A percentile compares a stretch with the other conserved stretches of the same genome.
phyloP scores from a whole-genome alignment of 768 basidiomycete species.

The Suillus bovinus region DNA sequence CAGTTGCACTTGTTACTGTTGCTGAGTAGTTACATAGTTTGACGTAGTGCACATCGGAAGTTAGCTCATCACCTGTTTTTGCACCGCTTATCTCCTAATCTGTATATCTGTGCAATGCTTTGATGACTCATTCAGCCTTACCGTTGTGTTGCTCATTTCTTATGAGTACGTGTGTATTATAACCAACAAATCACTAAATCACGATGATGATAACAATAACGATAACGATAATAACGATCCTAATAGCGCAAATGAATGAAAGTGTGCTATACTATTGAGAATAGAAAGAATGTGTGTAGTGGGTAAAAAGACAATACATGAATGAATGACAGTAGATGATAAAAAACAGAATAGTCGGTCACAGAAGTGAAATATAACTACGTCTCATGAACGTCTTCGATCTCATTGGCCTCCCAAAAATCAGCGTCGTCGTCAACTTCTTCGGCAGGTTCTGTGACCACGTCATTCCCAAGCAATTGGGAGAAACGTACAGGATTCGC shows the following conservation, averaged over 20 bases:
- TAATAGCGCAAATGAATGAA: background rate
- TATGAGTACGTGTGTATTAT: no score
- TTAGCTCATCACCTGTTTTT: no score
- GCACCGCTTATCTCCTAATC: no score
- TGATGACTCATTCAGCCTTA: no score
- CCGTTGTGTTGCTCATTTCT: no score
- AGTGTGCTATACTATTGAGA: background rate
- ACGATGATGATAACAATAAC: background rate
- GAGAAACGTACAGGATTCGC: background rate
- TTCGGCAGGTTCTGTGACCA: background rate
- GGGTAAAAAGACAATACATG: no score
- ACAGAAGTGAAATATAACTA: background rate
- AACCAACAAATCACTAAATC: background rate
- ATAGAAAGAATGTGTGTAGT: background rate
- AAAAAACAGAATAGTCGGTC: background rate
- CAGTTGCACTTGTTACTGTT: no score
- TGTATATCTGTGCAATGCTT: no score
- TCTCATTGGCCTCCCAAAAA: background rate
- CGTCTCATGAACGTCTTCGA: background rate
- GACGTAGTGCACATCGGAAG: no score
- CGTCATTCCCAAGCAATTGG: background rate
- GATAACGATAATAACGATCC: background rate
- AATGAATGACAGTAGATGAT: background rate
- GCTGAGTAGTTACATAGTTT: no score
- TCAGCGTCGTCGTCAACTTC: background rate